phyloP scores from a whole-genome alignment of 495 filamentous ascomycete genomes.

The Penicillium herquei region DNA sequence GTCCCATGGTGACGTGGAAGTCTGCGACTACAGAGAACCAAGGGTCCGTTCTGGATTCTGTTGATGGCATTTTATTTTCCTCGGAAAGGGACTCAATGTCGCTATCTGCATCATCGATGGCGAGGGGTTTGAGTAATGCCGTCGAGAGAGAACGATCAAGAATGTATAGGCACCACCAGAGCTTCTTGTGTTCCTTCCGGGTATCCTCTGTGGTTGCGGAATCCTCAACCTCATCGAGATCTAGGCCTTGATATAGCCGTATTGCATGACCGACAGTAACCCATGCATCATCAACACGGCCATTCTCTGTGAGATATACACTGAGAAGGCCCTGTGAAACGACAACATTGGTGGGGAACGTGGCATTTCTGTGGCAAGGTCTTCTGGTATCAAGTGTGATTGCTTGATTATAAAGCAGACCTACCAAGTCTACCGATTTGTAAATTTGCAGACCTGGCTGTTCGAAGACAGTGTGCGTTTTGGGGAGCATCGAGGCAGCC shows the following conservation, averaged over 20 bases:
- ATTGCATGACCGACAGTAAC: conserved; percentile 18
- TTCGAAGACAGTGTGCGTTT: conserved; percentile 7
- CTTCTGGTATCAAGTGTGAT: background rate
- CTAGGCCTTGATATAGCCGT: conserved; percentile 16
- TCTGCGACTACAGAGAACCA: conserved; percentile 13
- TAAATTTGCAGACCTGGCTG: conserved; percentile 1
- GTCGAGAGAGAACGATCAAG: conserved; percentile 18
- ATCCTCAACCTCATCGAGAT: conserved; percentile 6
- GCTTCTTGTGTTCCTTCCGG: conserved; percentile 4
- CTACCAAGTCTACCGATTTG: conserved; percentile 3
- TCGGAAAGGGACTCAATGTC: conserved; percentile 5
- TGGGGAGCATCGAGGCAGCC: conserved; percentile 7
- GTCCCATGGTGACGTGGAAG: conserved; percentile 11
- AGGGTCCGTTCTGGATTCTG: conserved; percentile 1
- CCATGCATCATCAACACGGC: conserved; percentile 20
- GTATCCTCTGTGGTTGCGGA: background rate
- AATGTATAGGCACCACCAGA: conserved; percentile 23
- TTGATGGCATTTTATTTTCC: background rate
- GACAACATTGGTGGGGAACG: conserved; percentile 10
- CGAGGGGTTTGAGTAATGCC: conserved; percentile 14
- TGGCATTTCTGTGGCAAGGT: background rate
- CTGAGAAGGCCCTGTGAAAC: conserved; percentile 11
- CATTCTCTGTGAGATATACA: conserved; percentile 13
- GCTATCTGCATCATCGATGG: conserved; percentile 17
- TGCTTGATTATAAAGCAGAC: background rate